Evolutionary conservation across 2,329 filamentous ascomycete genomes (phyloP).

Genomic region (Dothistroma pini): DNA sequence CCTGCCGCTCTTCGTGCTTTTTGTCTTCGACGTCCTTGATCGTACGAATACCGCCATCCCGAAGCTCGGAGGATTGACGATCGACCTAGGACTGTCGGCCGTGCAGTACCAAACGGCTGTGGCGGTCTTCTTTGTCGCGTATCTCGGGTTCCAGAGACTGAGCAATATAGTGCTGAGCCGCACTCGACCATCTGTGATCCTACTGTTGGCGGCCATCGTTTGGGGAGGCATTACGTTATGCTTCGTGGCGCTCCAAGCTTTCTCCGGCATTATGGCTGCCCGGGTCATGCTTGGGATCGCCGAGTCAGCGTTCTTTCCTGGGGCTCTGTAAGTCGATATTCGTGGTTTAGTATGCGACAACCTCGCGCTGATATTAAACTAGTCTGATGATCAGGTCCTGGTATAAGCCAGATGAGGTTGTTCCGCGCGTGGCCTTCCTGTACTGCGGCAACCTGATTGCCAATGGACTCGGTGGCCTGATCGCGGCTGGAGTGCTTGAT

Average conservation of each 20-base stretch:
- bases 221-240: constrained; percentile 11
- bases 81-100: constrained; percentile 13
- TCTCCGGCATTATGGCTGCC: background rate
- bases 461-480: constrained; percentile 18
- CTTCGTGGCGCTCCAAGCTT: constrained; percentile 7
- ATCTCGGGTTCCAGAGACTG: constrained; percentile 5
- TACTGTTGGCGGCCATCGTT: constrained; percentile 29
- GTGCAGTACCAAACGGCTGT: constrained; percentile 25
- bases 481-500: constrained; percentile 11
- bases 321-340: constrained; percentile 5
- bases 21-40: constrained; percentile 14
- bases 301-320: constrained; percentile 10
- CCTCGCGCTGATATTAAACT: background rate
- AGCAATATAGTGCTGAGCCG: constrained; percentile 11
- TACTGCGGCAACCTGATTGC: constrained; percentile 30
- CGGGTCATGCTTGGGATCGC: constrained; percentile 5
- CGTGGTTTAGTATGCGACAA: background rate
- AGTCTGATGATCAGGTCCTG: constrained; percentile 9
- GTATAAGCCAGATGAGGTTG: constrained; percentile 11
- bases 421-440: constrained; percentile 6
- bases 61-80: constrained; percentile 22
- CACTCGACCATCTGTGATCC: background rate
- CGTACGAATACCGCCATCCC: constrained; percentile 21
- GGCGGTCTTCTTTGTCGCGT: constrained; percentile 34
- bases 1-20: constrained; percentile 3